phyloP scores from a whole-genome alignment of 2,329 filamentous ascomycete genomes.

The Paraphoma chrysanthemicola region DNA sequence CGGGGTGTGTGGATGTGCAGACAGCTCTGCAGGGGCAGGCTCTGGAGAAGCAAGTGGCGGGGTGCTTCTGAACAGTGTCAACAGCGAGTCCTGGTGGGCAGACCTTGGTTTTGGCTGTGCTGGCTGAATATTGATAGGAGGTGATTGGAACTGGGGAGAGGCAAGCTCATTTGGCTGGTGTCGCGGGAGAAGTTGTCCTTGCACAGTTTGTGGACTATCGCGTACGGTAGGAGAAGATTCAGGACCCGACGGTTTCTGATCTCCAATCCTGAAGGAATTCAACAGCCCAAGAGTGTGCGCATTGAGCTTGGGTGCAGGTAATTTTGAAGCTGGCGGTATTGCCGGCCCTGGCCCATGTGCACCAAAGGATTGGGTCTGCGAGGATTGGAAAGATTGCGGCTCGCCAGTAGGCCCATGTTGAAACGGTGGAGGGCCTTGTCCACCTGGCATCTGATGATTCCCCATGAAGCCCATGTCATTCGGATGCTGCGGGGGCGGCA shows the following conservation, averaged over 20 bases:
- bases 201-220: not conserved
- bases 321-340: constrained; percentile 62
- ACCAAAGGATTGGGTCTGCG: constrained; percentile 36
- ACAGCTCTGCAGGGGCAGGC: constrained; percentile 52
- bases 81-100: constrained; percentile 53
- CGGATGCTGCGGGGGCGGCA: constrained; percentile 18
- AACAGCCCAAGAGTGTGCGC: constrained; percentile 65
- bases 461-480: not conserved
- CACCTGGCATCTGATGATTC: constrained; percentile 25
- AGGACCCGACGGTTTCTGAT: constrained; percentile 20
- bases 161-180: constrained; percentile 30
- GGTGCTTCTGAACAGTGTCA: constrained; percentile 53
- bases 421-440: constrained; percentile 10
- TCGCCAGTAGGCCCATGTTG: constrained; percentile 15
- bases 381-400: constrained; percentile 43
- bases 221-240: constrained; percentile 4
- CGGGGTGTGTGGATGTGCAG: constrained; percentile 52
- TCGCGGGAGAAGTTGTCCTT: constrained; percentile 28
- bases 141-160: constrained; percentile 39
- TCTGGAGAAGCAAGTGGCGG: constrained; percentile 33
- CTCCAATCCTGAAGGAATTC: constrained; percentile 61
- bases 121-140: constrained; percentile 34
- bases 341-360: constrained; percentile 48
- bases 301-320: constrained; percentile 65
- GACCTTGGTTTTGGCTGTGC: constrained; percentile 47